Conservation (phyloP, 805 yeast genomes). For the Candida verbasci region DNA sequence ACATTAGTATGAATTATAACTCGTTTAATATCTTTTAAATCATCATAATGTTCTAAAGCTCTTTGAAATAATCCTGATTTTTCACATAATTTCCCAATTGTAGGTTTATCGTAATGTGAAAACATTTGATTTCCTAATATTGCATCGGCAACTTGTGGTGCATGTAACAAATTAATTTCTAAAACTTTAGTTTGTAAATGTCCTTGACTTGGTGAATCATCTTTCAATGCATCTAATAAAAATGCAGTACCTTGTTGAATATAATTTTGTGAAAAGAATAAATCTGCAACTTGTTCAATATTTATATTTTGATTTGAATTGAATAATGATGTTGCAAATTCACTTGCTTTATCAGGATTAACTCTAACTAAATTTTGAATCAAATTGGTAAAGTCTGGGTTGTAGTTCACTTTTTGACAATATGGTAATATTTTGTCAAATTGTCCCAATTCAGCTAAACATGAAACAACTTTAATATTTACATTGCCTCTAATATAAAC, state of each 20-base stretch:
- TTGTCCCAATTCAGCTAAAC: slow-evolving; percentile 93
- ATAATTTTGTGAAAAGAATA: slow-evolving; percentile 89
- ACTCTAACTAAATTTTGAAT: slow-evolving; percentile 87
- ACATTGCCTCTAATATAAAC: slow-evolving; percentile 81
- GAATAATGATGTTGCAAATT: slow-evolving; percentile 85
- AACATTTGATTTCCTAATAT: slow-evolving; percentile 94
- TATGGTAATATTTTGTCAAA: slow-evolving; percentile 94
- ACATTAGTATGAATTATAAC: slow-evolving; percentile 83
- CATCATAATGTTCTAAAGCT: slow-evolving; percentile 94
- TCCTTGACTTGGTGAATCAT: slow-evolving; percentile 90
- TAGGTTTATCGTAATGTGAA: slow-evolving; percentile 89
- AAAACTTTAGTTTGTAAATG: slow-evolving; percentile 91
- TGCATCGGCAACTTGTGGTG: slow-evolving; percentile 99
- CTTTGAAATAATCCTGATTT: slow-evolving; percentile 95
- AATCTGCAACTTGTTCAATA: slow-evolving; percentile 84
- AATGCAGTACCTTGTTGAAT: slow-evolving; percentile 98
- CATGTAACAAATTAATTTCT: slow-evolving; percentile 89
- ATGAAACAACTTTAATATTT: slow-evolving; percentile 85
- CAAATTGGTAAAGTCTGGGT: slow-evolving; percentile 85
- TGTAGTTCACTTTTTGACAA: slow-evolving; percentile 81
- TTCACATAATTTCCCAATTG: slow-evolving; percentile 89
- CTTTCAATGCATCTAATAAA: slow-evolving; percentile 89
- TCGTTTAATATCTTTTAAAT: slow-evolving; percentile 91
- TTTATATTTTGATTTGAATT: slow-evolving; percentile 62
- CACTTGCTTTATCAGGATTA: slow-evolving; percentile 97